Conservation (phyloP, 2,329 filamentous ascomycete genomes). For the Penicillium palitans region DNA sequence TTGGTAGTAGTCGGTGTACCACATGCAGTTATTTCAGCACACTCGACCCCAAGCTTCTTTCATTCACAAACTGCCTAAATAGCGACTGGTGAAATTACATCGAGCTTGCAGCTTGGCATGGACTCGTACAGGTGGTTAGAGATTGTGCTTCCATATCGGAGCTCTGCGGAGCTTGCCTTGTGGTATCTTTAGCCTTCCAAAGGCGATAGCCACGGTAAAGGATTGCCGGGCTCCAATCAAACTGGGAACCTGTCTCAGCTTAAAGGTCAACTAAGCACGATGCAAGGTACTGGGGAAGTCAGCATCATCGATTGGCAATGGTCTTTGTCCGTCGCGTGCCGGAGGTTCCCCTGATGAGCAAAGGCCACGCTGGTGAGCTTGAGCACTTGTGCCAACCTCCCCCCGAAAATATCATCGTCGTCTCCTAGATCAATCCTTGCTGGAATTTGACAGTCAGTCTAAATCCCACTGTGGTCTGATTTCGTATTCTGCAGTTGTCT, state of each 20-base stretch:
- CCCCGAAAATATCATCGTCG: too few species aligned
- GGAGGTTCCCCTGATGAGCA: background rate
- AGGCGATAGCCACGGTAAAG: background rate
- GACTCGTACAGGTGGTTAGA: too few species aligned
- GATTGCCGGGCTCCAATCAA: background rate
- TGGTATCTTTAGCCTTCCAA: background rate
- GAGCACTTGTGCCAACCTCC: background rate
- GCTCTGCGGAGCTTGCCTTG: background rate
- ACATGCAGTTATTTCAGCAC: background rate
- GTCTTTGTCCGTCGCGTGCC: background rate
- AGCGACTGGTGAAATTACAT: background rate
- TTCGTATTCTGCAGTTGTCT: too few species aligned
- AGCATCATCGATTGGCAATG: conserved; percentile 7
- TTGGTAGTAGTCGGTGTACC: too few species aligned
- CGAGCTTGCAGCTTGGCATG: background rate
- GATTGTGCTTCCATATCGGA: background rate
- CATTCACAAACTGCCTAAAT: background rate
- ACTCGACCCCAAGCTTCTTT: background rate
- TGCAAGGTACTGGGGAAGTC: background rate
- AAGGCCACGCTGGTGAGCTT: background rate
- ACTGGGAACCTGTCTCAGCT: background rate
- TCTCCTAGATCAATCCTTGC: background rate
- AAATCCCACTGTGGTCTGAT: too few species aligned
- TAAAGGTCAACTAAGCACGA: background rate
- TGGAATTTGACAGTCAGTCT: background rate